Percentiles rank a stretch among this genome's conserved stretches.
These are phyloP conservation scores for Tetrahymena elliotti DNA, from an alignment of 73 alveolate species.

Conservation along the genomic window DNA sequence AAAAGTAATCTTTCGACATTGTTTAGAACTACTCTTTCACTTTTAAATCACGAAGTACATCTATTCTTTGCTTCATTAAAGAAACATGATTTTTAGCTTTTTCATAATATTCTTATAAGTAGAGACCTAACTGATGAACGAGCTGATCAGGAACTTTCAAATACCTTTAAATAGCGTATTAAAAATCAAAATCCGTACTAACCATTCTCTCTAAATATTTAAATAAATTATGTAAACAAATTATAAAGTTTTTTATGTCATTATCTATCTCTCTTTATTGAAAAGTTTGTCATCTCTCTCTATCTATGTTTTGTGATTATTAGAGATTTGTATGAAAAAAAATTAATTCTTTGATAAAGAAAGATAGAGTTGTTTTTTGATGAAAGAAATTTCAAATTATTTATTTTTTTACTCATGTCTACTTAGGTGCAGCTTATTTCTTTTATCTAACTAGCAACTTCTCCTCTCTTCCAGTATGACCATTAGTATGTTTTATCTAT, in stretches of 20 bases:
- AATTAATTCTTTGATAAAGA: no score
- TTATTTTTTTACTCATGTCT: not conserved
- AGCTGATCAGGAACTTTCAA: not conserved
- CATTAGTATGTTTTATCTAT: not conserved
- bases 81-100: not conserved
- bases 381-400: not conserved
- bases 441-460: not conserved
- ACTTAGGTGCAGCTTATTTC: not conserved
- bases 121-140: not conserved
- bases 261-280: not conserved
- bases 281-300: not conserved
- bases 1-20: not conserved
- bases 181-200: not conserved
- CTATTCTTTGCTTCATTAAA: not conserved
- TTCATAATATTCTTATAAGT: not conserved
- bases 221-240: not conserved
- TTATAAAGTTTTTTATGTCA: not conserved
- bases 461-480: not conserved
- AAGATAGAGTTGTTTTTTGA: no score
- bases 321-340: no score
- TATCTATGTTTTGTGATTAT: no score
- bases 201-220: not conserved
- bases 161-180: not conserved
- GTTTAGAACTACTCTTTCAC: not conserved
- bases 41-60: not conserved